phyloP scores from a whole-genome alignment of 2,329 filamentous ascomycete genomes.

The Fusarium sp. region DNA sequence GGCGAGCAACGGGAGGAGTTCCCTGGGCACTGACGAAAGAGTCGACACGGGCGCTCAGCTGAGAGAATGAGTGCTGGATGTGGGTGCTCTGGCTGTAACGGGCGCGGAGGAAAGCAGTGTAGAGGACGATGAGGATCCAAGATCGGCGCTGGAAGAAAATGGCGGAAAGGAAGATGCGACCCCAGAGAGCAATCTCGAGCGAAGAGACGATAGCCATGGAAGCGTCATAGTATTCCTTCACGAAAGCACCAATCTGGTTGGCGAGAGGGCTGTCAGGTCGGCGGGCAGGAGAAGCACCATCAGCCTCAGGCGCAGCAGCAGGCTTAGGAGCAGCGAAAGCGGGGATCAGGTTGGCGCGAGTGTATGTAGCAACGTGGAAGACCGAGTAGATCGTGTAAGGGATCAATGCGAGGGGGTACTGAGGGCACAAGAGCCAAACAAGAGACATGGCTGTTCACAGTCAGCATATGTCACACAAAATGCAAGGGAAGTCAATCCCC shows the following conservation, averaged over 20 bases:
- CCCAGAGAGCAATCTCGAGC: conserved; percentile 89
- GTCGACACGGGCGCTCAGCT: conserved; percentile 81
- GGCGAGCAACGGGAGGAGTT: conserved; percentile 81
- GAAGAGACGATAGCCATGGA: conserved; percentile 93
- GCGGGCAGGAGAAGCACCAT: conserved; percentile 61
- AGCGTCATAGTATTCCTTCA: conserved; percentile 97
- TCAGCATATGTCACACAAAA: conserved; percentile 8
- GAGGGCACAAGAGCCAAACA: conserved; percentile 92
- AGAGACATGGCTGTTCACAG: conserved; percentile 81
- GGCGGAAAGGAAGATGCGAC: conserved; percentile 83
- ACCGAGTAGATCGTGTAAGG: conserved; percentile 97
- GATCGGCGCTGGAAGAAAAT: conserved; percentile 90
- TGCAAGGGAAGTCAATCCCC: neutral
- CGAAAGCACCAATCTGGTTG: conserved; percentile 89
- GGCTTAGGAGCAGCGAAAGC: conserved; percentile 78
- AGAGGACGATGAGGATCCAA: conserved; percentile 87
- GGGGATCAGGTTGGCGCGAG: conserved; percentile 91
- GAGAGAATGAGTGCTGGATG: conserved; percentile 84
- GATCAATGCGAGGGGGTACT: conserved; percentile 89
- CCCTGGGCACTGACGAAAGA: conserved; percentile 86
- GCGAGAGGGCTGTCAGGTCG: conserved; percentile 71
- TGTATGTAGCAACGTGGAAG: conserved; percentile 98
- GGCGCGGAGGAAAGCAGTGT: conserved; percentile 92
- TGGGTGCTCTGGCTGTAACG: conserved; percentile 91
- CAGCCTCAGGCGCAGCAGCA: conserved; percentile 62